phyloP scores from a whole-genome alignment of 371 early-diverging fungal species.

The Mortierella sp. region DNA sequence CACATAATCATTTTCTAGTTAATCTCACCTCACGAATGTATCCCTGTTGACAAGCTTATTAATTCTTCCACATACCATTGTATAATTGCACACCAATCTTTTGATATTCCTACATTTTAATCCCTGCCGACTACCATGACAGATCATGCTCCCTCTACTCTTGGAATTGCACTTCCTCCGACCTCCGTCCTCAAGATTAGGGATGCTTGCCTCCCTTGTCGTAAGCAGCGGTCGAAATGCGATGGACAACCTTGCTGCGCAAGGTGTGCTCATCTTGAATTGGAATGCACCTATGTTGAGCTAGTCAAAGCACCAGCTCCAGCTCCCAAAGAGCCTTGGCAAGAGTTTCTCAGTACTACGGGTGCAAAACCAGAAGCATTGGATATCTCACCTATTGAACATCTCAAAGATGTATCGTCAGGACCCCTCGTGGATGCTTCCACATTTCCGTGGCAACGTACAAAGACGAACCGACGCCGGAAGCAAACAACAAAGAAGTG shows the following conservation, averaged over 20 bases:
- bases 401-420: slow-evolving; percentile 32
- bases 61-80: neutral
- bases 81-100: neutral
- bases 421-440: slow-evolving; percentile 34
- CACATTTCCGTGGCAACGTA: slow-evolving; percentile 53
- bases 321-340: slow-evolving; percentile 49
- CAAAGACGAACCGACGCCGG: slow-evolving; percentile 46
- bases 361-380: slow-evolving; percentile 52
- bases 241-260: slow-evolving; percentile 54
- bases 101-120: slow-evolving; percentile 4
- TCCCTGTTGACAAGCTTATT: neutral
- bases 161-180: slow-evolving; percentile 49
- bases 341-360: slow-evolving; percentile 53
- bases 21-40: neutral
- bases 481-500: slow-evolving; percentile 42
- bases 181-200: slow-evolving; percentile 57
- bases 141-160: slow-evolving; percentile 41
- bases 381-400: slow-evolving; percentile 32
- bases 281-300: slow-evolving; percentile 56
- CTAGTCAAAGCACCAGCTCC: slow-evolving; percentile 46
- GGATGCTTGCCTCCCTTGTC: slow-evolving; percentile 55
- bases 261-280: slow-evolving; percentile 52
- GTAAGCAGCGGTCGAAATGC: slow-evolving; percentile 56
- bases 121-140: slow-evolving; percentile 26
- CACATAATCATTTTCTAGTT: neutral